Base-by-base conservation (phyloP, 2,329 filamentous ascomycete genomes). In the Calonectria ilicicola region DNA sequence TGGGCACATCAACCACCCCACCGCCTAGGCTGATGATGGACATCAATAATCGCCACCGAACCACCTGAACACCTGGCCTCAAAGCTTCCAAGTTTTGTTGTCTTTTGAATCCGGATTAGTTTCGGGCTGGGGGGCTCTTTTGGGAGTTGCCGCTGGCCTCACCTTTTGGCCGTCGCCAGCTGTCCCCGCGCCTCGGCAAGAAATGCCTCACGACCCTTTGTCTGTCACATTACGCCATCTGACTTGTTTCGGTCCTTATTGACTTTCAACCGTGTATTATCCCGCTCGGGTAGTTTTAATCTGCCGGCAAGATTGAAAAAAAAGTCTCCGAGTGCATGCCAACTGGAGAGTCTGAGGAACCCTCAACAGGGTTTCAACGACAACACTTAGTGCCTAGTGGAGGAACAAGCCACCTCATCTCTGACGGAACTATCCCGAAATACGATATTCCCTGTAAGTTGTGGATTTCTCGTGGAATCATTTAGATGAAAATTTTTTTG, bases 81-180 rank as follows among this genome's bases (percentile, higher is more conserved):
- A 60, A 60, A 40, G 23, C 14, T 60, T 60, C 53, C 53, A 60
- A 60, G 53, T 60, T 60, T 60, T 60, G 53, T 60, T 40, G 53
- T 60, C 53, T 21, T 60, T 60, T 60, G 21, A 60, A 60, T 60
- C 32, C 2, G 53, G 53, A 19, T 60, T 60, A 60, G 53, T 42
- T 60, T 38, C 32, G 35, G 32, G 38, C 38, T 21, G 35, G 32
- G 29, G 35, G 32, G 21, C 32, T 35, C n/a, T 14, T 60, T 60
- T 40, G 35, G 53, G 35, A 60, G 53, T 60, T 60, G 53, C 32
- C 53, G 53, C 38, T 35, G 53, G 53, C 53, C 32, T 23, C 38
- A 60, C 38, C 19, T 40, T 40, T 14, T 40, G 32, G 53, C 53
- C 53, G 38, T 35, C 53, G 53, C 32, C 53, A 60, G 38, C 29